Evolutionary conservation across 2,329 filamentous ascomycete species (phyloP).

Genomic region (Fusarium buharicum): DNA sequence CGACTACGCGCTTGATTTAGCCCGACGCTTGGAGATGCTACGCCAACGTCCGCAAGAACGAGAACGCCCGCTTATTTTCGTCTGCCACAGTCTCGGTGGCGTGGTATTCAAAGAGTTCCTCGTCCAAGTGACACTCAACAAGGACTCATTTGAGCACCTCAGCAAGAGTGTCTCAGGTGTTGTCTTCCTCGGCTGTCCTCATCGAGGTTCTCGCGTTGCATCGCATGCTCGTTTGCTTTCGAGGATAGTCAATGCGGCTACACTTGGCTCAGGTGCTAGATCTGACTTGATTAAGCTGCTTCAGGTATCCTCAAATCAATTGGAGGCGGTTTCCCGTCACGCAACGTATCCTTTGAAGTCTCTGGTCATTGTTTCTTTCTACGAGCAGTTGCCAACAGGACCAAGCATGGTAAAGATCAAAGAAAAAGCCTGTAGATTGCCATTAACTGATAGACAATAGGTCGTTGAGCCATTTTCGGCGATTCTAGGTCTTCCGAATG

Average conservation of each 20-base stretch:
- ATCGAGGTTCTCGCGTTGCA: background rate
- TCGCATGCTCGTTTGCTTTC: background rate
- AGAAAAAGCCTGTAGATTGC: too few species aligned
- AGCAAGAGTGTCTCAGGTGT: background rate
- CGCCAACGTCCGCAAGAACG: background rate
- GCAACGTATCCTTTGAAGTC: background rate
- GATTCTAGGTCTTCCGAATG: slow-evolving; percentile 8
- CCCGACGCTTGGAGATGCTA: background rate
- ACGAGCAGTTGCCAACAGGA: background rate
- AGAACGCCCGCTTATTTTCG: background rate
- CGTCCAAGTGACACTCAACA: background rate
- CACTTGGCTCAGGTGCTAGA: background rate
- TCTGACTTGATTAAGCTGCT: background rate
- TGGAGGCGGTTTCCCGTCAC: background rate
- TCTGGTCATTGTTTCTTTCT: background rate
- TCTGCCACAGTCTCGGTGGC: background rate
- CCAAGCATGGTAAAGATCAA: background rate
- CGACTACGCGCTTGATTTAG: background rate
- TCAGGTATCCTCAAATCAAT: background rate
- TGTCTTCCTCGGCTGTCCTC: background rate
- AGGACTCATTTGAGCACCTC: background rate
- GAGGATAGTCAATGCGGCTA: background rate
- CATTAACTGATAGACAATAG: background rate
- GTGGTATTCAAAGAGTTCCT: background rate
- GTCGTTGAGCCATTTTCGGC: slow-evolving; percentile 11